Percentiles rank a stretch among this genome's conserved stretches.
Evolutionary conservation across 208 protist species (phyloP).

Genomic region (Crithidia thermophila): DNA sequence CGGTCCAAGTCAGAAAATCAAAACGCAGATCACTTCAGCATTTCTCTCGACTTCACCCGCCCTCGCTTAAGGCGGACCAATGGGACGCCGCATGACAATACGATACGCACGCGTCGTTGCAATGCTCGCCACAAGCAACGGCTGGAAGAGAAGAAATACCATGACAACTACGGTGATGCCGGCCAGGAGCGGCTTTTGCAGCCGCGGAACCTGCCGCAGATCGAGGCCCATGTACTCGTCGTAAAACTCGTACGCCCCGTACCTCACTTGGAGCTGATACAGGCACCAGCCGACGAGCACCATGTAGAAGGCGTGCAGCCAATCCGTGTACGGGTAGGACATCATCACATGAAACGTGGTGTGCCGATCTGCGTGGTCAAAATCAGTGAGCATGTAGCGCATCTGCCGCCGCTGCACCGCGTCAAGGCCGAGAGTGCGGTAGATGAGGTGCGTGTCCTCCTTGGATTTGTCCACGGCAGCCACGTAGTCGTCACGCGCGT

Average conservation of each 20-base stretch:
- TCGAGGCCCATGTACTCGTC: conserved; percentile 90
- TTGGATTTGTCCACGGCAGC: conserved; percentile 34
- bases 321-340: conserved; percentile 92
- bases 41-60: not conserved
- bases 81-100: conserved; percentile 76
- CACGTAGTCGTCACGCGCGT: conserved; percentile 54
- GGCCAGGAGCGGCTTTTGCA: conserved; percentile 76
- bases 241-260: conserved; percentile 80
- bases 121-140: conserved; percentile 81
- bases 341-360: conserved; percentile 91
- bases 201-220: conserved; percentile 71
- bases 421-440: conserved; percentile 68
- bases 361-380: conserved; percentile 77
- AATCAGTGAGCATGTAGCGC: conserved; percentile 87
- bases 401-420: conserved; percentile 84
- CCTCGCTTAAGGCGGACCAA: conserved; percentile 72
- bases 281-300: conserved; percentile 62
- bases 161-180: conserved; percentile 73
- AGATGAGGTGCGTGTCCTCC: conserved; percentile 71
- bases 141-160: conserved; percentile 78
- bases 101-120: conserved; percentile 82
- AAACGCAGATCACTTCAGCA: not conserved
- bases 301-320: conserved; percentile 87
- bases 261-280: conserved; percentile 76
- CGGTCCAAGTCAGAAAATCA: not conserved